These are phyloP conservation scores for Eucalyptus shirleyi DNA, from an alignment of 345 rosid genomes.

Conservation along the genomic window DNA sequence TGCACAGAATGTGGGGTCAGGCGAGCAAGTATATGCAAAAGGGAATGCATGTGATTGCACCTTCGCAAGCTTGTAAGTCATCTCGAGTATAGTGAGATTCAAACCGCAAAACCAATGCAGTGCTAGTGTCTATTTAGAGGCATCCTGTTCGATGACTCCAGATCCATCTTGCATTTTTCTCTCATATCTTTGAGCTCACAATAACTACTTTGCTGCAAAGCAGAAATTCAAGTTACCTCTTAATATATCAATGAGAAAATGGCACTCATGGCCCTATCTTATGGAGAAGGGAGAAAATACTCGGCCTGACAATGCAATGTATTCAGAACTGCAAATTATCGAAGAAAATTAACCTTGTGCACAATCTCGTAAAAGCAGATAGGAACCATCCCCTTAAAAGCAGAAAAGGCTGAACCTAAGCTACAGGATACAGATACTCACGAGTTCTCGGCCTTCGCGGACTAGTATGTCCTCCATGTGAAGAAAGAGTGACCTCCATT, in stretches of 20 bases:
- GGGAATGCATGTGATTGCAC: neutral
- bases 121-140: slow-evolving; percentile 24
- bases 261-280: neutral
- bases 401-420: neutral
- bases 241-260: neutral
- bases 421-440: slow-evolving; percentile 23
- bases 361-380: neutral
- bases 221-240: neutral
- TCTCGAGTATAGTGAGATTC: neutral
- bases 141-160: slow-evolving; percentile 31
- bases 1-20: neutral
- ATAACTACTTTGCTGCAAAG: slow-evolving; percentile 50
- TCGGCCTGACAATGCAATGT: neutral
- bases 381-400: neutral
- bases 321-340: neutral
- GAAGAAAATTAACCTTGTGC: neutral
- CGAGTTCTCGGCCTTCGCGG: slow-evolving; percentile 62
- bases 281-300: neutral
- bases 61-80: neutral
- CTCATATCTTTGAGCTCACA: slow-evolving; percentile 44
- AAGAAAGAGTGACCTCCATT: slow-evolving; percentile 81
- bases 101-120: neutral
- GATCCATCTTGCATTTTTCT: slow-evolving; percentile 64
- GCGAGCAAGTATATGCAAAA: neutral
- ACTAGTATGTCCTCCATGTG: slow-evolving; percentile 60